Percentiles rank a stretch among this genome's conserved stretches.
Evolutionary conservation across 2,329 filamentous ascomycete genomes (phyloP).

Genomic region (Scolecobasidium constrictum): DNA sequence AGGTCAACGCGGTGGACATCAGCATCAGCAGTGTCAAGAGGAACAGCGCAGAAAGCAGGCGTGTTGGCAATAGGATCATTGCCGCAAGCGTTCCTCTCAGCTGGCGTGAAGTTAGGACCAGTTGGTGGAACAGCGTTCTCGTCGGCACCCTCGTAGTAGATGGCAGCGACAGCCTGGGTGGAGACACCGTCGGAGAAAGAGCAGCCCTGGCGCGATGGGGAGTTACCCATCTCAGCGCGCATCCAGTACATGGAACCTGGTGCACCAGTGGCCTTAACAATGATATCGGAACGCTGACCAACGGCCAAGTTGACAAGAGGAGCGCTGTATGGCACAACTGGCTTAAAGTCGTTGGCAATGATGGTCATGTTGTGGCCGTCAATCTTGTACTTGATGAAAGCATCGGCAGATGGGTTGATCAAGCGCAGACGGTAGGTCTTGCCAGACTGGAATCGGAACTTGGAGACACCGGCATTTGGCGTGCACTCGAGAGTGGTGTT

Average conservation of each 20-base stretch:
- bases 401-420: constrained; percentile 30
- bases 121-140: constrained; percentile 34
- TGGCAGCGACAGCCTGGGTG: constrained; percentile 42
- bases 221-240: constrained; percentile 14
- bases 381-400: constrained; percentile 17
- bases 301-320: constrained; percentile 28
- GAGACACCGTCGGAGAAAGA: constrained; percentile 31
- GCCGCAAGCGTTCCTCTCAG: constrained; percentile 33
- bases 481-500: constrained; percentile 15
- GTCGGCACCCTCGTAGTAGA: constrained; percentile 55
- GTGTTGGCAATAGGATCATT: constrained; percentile 47
- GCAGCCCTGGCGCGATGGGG: constrained; percentile 20
- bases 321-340: constrained; percentile 28
- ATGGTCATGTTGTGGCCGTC: constrained; percentile 33
- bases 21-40: constrained; percentile 13
- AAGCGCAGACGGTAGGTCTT: constrained; percentile 31
- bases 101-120: constrained; percentile 32
- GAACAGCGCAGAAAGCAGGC: constrained; percentile 41
- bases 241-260: constrained; percentile 20
- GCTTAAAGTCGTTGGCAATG: constrained; percentile 32
- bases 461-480: constrained; percentile 12
- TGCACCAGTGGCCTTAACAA: constrained; percentile 17
- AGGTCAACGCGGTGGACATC: neutral
- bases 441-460: constrained; percentile 28
- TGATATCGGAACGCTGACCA: constrained; percentile 8